Conservation (phyloP, 2,329 filamentous ascomycete genomes). For the Fusarium papillatum region DNA sequence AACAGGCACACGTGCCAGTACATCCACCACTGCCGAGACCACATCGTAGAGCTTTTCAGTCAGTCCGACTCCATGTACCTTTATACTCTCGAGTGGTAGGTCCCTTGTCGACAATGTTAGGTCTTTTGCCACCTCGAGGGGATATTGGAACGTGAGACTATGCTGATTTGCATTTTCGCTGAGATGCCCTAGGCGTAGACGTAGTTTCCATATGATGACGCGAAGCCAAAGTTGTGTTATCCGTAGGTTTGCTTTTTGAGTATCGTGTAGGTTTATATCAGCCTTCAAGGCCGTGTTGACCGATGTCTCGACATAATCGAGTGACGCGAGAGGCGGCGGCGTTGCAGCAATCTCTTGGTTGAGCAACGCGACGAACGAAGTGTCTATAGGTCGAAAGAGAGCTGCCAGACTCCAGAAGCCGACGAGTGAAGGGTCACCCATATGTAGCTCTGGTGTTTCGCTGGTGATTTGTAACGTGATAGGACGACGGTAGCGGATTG, state of each 20-base stretch:
- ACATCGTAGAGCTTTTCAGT: constrained; percentile 63
- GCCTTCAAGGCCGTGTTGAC: constrained; percentile 54
- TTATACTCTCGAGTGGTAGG: constrained; percentile 54
- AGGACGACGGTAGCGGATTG: constrained; percentile 58
- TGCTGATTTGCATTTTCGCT: constrained; percentile 47
- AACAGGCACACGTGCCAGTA: constrained; percentile 56
- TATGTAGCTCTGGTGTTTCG: constrained; percentile 50
- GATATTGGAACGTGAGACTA: constrained; percentile 58
- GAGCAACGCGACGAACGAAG: constrained; percentile 55
- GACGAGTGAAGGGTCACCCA: constrained; percentile 45
- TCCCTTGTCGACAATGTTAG: constrained; percentile 54
- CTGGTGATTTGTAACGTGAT: constrained; percentile 58
- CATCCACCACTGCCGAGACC: constrained; percentile 59
- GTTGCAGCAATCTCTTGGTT: constrained; percentile 53
- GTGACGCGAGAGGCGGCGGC: constrained; percentile 46
- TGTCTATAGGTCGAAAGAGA: constrained; percentile 57
- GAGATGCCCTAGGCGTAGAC: constrained; percentile 57
- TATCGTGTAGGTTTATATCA: constrained; percentile 52
- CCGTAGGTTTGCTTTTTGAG: constrained; percentile 58
- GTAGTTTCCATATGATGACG: constrained; percentile 60
- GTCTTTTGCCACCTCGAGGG: constrained; percentile 57
- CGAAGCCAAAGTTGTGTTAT: constrained; percentile 61
- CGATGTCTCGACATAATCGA: constrained; percentile 52
- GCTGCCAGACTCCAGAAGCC: constrained; percentile 57
- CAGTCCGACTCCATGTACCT: constrained; percentile 59